Base-by-base conservation (phyloP, 129 eudicot species). In the Chrysanthemum makinoi region DNA sequence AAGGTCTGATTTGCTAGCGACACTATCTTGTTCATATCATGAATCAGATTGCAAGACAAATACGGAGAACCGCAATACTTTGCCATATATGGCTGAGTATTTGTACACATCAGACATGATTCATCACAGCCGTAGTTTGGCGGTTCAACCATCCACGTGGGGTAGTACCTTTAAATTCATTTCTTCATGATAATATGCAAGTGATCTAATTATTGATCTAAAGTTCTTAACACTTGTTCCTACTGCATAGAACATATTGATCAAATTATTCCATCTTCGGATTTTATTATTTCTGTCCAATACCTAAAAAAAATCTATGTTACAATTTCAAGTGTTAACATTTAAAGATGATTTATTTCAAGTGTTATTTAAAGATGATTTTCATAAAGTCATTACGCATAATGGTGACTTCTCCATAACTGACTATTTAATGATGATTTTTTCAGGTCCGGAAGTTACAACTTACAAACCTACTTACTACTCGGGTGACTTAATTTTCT, bases 181-280 rank as follows among this genome's bases (percentile, higher is more conserved):
- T 72, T 13, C 50, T 72, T 47, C 30, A n/a, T n/a, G 16, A 17
- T 43, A 71, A 5, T 39, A 19, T 35, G 62, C 62, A 56, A 51
- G 15, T 14, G 13, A 49, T 15, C 24, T 12, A 65, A 22, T 2
- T 28, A 8, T 4, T 18, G 44, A 43, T 44, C 56, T 18, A 33
- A 48, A 55, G 19, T 33, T 18, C 19, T 35, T 20, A 55, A 56
- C 39, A 20, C 59, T 22, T 18, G 66, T 55, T 71, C 43, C 26
- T 71, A 56, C 8, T 68, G 19, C n/a, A 71, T 20, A 15, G 56
- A 71, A 18, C 11, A 52, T 52, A 30, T 51, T 68, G 73, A 15
- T 68, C 61, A 1, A 60, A 59, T 43, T 2, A 72, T 66, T 9
- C 14, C 61, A 60, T 26, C 13, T 28, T n/a, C 16, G 35, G 58